Conservation (phyloP, 2,329 filamentous ascomycete species). For the Volutella citrinella region DNA sequence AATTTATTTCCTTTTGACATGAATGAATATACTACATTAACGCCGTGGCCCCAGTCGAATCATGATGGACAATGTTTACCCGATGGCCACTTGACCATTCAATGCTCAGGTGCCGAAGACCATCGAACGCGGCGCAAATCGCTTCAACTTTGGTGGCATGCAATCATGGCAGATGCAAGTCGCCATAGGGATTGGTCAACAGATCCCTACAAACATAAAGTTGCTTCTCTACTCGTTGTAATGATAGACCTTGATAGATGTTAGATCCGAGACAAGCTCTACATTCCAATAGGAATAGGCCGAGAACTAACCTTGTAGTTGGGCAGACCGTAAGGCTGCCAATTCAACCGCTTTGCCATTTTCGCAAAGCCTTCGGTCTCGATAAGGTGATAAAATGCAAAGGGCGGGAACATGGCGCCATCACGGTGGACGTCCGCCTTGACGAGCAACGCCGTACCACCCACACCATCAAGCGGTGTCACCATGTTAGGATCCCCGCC, state of each 20-base stretch:
- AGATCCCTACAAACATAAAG: conserved; percentile 2
- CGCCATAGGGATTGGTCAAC: conserved; percentile 7
- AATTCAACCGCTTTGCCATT: conserved; percentile 89
- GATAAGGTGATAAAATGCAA: conserved; percentile 93
- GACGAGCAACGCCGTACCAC: conserved; percentile 86
- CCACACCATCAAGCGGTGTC: conserved; percentile 85
- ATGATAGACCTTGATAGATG: conserved; percentile 68
- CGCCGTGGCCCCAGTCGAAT: conserved; percentile 23
- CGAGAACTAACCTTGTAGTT: conserved; percentile 80
- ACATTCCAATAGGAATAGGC: neutral
- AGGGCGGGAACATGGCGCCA: conserved; percentile 97
- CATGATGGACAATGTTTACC: conserved; percentile 13
- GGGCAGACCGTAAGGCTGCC: conserved; percentile 81
- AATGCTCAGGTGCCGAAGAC: too few relatives aligned
- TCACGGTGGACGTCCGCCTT: conserved; percentile 97
- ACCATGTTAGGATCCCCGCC: conserved; percentile 57
- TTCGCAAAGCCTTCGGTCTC: conserved; percentile 98
- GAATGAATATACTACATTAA: conserved; percentile 21
- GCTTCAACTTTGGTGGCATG: conserved; percentile 10
- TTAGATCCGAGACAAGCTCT: too few relatives aligned
- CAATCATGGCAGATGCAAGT: conserved; percentile 13
- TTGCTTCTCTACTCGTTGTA: conserved; percentile 71
- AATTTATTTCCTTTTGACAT: conserved; percentile 4
- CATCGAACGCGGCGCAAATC: too few relatives aligned
- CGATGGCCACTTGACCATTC: conserved; percentile 9